These are phyloP conservation scores for Apophysomyces elegans DNA, from an alignment of 371 early-diverging fungal genomes.

Conservation along the genomic window DNA sequence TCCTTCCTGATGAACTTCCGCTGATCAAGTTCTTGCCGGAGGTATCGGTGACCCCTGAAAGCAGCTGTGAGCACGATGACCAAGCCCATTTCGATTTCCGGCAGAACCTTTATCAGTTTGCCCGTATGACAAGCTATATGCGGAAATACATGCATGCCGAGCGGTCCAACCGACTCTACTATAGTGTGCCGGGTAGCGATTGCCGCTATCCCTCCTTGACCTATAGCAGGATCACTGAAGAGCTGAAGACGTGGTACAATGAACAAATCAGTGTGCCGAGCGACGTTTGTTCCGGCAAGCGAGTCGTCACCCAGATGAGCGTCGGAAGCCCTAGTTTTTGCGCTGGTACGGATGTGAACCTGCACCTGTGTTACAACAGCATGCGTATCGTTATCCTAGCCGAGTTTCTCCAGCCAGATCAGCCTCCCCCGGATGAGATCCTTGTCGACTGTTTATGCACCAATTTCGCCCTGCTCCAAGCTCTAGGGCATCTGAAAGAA, in stretches of 20 bases:
- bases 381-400: constrained; percentile 48
- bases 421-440: constrained; percentile 30
- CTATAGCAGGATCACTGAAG: constrained; percentile 38
- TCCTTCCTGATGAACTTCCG: constrained; percentile 35
- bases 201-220: constrained; percentile 26
- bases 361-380: constrained; percentile 48
- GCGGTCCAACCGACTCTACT: constrained; percentile 6
- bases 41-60: neutral
- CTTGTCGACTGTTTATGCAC: constrained; percentile 41
- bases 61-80: neutral
- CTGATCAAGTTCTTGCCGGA: constrained; percentile 14
- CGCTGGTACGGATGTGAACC: constrained; percentile 27
- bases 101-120: constrained; percentile 32
- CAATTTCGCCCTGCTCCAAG: constrained; percentile 37
- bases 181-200: neutral
- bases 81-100: constrained; percentile 7
- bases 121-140: constrained; percentile 37
- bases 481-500: constrained; percentile 33
- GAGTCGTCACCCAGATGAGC: neutral
- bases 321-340: constrained; percentile 14
- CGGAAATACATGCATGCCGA: constrained; percentile 42
- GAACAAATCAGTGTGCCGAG: neutral
- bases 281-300: neutral
- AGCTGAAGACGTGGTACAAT: constrained; percentile 33
- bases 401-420: constrained; percentile 35